Percentiles rank a stretch among this genome's conserved stretches.
phyloP scores from a whole-genome alignment of 2,329 filamentous ascomycete genomes.

The Fusarium guadeloupense region DNA sequence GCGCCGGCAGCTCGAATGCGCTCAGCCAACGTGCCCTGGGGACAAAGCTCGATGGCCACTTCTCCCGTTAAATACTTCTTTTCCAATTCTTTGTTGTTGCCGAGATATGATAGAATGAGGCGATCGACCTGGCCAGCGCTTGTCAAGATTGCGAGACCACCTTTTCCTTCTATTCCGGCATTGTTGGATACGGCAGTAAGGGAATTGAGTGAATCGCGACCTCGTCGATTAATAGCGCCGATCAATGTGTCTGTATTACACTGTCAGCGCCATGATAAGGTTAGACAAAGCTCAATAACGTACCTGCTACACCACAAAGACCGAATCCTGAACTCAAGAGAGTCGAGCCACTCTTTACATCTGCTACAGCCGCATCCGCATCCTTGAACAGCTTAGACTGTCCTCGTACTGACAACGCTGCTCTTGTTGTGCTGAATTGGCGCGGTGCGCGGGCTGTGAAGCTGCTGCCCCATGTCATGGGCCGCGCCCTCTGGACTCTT shows the following conservation, averaged over 20 bases:
- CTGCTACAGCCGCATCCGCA: constrained; percentile 74
- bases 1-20: constrained; percentile 76
- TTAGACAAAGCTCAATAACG: constrained; percentile 38
- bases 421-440: constrained; percentile 34
- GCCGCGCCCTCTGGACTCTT: constrained; percentile 12
- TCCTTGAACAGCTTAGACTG: constrained; percentile 60
- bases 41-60: constrained; percentile 78
- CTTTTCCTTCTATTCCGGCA: constrained; percentile 73
- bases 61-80: constrained; percentile 78
- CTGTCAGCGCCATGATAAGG: not conserved
- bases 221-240: constrained; percentile 69
- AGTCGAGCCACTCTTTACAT: constrained; percentile 74
- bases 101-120: constrained; percentile 79
- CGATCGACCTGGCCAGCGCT: constrained; percentile 75
- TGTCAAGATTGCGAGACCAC: constrained; percentile 74
- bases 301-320: constrained; percentile 79
- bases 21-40: constrained; percentile 79
- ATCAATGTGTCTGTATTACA: constrained; percentile 76
- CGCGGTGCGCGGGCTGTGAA: constrained; percentile 28
- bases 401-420: constrained; percentile 9
- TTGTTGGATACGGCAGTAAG: constrained; percentile 85
- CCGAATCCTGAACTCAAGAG: constrained; percentile 83
- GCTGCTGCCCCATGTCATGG: constrained; percentile 36
- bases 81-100: constrained; percentile 80
- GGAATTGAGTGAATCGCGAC: constrained; percentile 68